These are phyloP conservation scores for Phaeosphaeria sp. DNA, from an alignment of 2,329 filamentous ascomycete species.

Conservation along the genomic window DNA sequence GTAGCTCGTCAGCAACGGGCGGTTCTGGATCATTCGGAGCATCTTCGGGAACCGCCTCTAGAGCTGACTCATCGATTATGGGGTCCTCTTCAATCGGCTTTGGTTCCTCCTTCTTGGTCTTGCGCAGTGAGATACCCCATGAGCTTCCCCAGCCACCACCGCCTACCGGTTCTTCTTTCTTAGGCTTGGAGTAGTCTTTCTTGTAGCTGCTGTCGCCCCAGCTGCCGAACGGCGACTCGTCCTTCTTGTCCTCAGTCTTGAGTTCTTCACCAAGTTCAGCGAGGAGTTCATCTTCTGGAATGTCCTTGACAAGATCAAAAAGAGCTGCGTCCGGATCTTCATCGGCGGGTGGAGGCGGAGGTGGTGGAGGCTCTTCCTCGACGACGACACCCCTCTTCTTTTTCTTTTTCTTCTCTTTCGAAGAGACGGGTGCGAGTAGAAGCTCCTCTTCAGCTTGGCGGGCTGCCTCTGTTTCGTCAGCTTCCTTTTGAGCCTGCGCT, in stretches of 20 bases:
- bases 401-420: conserved; percentile 47
- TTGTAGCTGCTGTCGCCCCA: conserved; percentile 50
- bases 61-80: conserved; percentile 10
- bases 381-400: conserved; percentile 20
- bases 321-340: conserved; percentile 41
- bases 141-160: conserved; percentile 44
- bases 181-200: conserved; percentile 22
- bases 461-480: conserved; percentile 39
- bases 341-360: conserved; percentile 18
- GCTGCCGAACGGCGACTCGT: conserved; percentile 32
- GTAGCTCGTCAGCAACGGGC: conserved; percentile 27
- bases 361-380: conserved; percentile 28
- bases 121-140: conserved; percentile 55
- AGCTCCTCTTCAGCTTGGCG: conserved; percentile 43
- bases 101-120: conserved; percentile 54
- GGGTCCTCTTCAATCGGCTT: conserved; percentile 18
- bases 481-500: conserved; percentile 40
- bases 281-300: conserved; percentile 40
- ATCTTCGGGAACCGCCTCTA: conserved; percentile 14
- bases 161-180: conserved; percentile 34
- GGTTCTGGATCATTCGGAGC: conserved; percentile 14
- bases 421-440: conserved; percentile 16
- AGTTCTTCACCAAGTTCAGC: conserved; percentile 45
- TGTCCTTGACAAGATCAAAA: conserved; percentile 43
- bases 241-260: conserved; percentile 24